Percentiles rank a stretch among this genome's conserved stretches.
Evolutionary conservation across 495 filamentous ascomycete species (phyloP).

Genomic region (Lineolata rhizophorae): DNA sequence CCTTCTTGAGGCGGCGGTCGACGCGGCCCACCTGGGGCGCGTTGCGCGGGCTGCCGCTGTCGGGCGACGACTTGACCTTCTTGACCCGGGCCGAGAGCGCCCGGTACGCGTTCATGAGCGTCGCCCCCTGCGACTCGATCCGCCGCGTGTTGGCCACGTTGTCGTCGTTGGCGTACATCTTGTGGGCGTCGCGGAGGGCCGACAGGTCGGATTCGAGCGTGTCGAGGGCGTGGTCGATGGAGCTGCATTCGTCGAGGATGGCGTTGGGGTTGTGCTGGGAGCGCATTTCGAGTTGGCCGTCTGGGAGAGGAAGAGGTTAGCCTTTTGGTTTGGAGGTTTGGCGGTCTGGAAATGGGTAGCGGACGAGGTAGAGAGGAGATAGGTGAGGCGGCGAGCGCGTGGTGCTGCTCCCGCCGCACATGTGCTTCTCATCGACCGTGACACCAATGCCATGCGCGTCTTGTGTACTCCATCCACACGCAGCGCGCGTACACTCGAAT

Average conservation of each 20-base stretch:
- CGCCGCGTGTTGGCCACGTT: slow-evolving; percentile 22
- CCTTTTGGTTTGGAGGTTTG: not conserved
- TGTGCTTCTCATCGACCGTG: not conserved
- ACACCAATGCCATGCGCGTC: too few species aligned
- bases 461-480: too few species aligned
- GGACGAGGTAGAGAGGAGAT: too few species aligned
- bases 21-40: slow-evolving; percentile 55
- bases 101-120: slow-evolving; percentile 65
- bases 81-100: slow-evolving; percentile 52
- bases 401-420: not conserved
- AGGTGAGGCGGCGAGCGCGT: not conserved
- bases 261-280: slow-evolving; percentile 28
- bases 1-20: slow-evolving; percentile 53
- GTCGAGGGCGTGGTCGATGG: slow-evolving; percentile 57
- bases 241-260: slow-evolving; percentile 62
- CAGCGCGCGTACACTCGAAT: too few species aligned
- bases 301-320: not conserved
- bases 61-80: slow-evolving; percentile 56
- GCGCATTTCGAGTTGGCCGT: slow-evolving; percentile 18
- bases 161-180: slow-evolving; percentile 32
- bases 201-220: slow-evolving; percentile 43
- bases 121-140: slow-evolving; percentile 34
- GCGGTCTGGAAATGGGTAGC: slow-evolving; percentile 1
- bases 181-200: slow-evolving; percentile 34
- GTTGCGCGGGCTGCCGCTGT: slow-evolving; percentile 45